Evolutionary conservation across 2,329 filamentous ascomycete species (phyloP), one percentile per base, ranked within the genome.

Genomic region (Colletotrichum sojae): DNA sequence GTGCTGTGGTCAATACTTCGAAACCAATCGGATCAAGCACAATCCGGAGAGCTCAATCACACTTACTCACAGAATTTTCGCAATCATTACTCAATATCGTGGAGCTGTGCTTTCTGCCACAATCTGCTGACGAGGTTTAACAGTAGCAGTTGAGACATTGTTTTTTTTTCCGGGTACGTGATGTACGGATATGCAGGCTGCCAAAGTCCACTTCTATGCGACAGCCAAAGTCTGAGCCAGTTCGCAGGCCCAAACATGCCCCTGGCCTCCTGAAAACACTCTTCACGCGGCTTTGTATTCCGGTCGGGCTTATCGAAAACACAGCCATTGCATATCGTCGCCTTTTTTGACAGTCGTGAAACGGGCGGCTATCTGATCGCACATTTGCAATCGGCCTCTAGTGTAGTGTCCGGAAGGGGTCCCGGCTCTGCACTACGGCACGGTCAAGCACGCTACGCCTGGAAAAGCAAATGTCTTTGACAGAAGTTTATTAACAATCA

Each of bases 191-290:
- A 39, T 12, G 18, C 49, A 15, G 25, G 8, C n/a, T 39, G 49
- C 45, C 18, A n/a, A 40, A 36, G 58, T 51, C 48, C 60, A 58
- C 48, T 58, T 48, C 18, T 48, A 58, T 64, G 53, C 65, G 53
- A 64, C 65, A 36, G 25, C 60, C 40, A 46, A 27, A 51, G 57
- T 64, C 31, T 36, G 60, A 48, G 58, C 27, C 65, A 59, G 22
- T 40, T 16, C 54, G 15, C n/a, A 65, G 40, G 60, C 48, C 65
- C 53, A 68, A 68, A 68, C 65, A 68, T 8, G 40, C 60, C 65
- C 60, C 65, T 68, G 65, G 16, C 57, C 57, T 54, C 54, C 61
- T 65, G 31, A 25, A 64, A 53, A 54, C n/a, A 15, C 18, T 48
- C 48, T 15, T 39, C 43, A 40, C 46, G 60, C 60, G 49, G 46